Conservation (phyloP, 108 stramenopile species). For the Skeletonema costatum region DNA sequence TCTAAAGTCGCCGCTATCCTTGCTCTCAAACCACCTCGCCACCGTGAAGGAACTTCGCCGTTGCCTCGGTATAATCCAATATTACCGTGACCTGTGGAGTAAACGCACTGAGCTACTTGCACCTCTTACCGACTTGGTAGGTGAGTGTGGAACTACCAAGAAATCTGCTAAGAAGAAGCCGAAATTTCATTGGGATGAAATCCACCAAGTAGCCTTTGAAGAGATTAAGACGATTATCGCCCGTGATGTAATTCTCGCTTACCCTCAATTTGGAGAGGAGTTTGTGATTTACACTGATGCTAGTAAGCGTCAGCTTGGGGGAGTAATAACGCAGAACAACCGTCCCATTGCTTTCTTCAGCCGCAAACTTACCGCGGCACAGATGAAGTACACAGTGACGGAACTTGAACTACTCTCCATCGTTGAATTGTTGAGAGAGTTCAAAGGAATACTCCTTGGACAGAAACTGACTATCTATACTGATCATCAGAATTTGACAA, state of each 20-base stretch:
- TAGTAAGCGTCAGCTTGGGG: no score
- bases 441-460: constrained; percentile 44
- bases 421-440: constrained; percentile 60
- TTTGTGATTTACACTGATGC: no score
- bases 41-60: constrained; percentile 8
- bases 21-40: constrained; percentile 4
- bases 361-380: no score
- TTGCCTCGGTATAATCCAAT: constrained; percentile 36
- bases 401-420: constrained; percentile 55
- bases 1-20: constrained; percentile 48
- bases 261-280: no score
- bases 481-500: constrained; percentile 9
- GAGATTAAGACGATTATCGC: constrained; percentile 41
- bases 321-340: no score
- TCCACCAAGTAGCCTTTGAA: constrained; percentile 48
- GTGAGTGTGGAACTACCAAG: constrained; percentile 18
- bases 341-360: no score
- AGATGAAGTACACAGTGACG: constrained; percentile 35
- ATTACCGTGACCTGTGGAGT: constrained; percentile 58
- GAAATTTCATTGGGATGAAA: constrained; percentile 37
- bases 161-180: background rate
- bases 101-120: constrained; percentile 44
- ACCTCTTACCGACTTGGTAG: constrained; percentile 38
- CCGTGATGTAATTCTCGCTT: constrained; percentile 39
- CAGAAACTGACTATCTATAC: constrained; percentile 23